Percentiles rank a stretch among this genome's conserved stretches.
These are phyloP conservation scores for Choricystis sp. DNA, from an alignment of 139 green algal species.

Conservation along the genomic window DNA sequence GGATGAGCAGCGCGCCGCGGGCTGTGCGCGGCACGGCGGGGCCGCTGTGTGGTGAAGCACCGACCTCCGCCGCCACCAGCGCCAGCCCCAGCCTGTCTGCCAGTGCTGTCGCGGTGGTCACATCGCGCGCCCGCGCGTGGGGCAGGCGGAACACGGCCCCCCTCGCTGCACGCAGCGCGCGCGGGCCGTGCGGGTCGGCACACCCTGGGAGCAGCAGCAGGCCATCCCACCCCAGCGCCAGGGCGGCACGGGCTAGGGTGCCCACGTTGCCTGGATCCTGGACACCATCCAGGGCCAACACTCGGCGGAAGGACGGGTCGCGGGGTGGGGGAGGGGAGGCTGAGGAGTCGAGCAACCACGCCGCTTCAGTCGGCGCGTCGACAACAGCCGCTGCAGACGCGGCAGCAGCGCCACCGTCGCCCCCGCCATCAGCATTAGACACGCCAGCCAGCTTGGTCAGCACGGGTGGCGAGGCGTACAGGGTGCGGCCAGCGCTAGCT, in stretches of 20 bases:
- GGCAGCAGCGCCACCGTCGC: no score
- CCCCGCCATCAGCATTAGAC: no score
- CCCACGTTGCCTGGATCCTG: slow-evolving; percentile 39
- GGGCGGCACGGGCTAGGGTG: slow-evolving; percentile 48
- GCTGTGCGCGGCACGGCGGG: not conserved
- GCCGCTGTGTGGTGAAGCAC: not conserved
- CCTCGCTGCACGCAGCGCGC: slow-evolving; percentile 22
- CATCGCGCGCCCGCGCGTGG: slow-evolving; percentile 1
- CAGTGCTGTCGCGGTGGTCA: slow-evolving; percentile 1
- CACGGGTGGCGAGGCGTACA: not conserved
- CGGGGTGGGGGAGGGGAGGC: not conserved
- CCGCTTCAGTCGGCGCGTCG: no score
- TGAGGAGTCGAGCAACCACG: no score
- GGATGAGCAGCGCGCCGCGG: slow-evolving; percentile 34
- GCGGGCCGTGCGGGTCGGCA: slow-evolving; percentile 63
- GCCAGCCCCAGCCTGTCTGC: slow-evolving; percentile 15
- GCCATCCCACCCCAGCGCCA: slow-evolving; percentile 58
- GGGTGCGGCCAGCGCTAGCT: no score
- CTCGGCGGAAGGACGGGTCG: slow-evolving; percentile 12
- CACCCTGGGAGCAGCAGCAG: slow-evolving; percentile 59
- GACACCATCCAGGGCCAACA: slow-evolving; percentile 54
- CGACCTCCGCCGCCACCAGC: slow-evolving; percentile 7
- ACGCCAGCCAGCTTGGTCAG: not conserved
- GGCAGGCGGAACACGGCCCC: slow-evolving; percentile 30
- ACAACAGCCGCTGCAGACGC: not conserved